Evolutionary conservation across 169 alveolate species (phyloP).

Genomic region (Eimeria praecox): DNA sequence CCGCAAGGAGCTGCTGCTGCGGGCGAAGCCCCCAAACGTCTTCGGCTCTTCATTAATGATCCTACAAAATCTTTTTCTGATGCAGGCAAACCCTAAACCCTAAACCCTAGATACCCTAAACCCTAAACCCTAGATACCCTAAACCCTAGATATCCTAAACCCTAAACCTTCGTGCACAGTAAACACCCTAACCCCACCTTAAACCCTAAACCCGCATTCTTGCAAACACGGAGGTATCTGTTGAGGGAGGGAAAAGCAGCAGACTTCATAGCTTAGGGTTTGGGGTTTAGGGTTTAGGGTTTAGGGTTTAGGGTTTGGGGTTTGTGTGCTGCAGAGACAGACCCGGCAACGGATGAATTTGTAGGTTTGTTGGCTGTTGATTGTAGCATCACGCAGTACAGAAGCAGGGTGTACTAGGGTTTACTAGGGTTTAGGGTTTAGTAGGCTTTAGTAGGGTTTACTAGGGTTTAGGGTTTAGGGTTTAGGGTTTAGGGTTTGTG

Average conservation of each 20-base stretch:
- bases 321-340: neutral
- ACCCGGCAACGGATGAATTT: neutral
- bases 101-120: constrained; percentile 22
- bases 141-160: neutral
- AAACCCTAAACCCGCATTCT: too few species aligned
- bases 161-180: too few species aligned
- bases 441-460: too few species aligned
- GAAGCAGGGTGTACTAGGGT: too few species aligned
- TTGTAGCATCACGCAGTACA: too few species aligned
- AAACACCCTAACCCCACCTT: too few species aligned
- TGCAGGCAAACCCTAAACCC: constrained; percentile 60
- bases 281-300: constrained; percentile 37
- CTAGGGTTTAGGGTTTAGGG: constrained; percentile 49
- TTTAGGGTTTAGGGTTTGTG: neutral
- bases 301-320: constrained; percentile 31
- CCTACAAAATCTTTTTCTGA: constrained; percentile 1
- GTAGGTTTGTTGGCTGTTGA: neutral
- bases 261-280: neutral
- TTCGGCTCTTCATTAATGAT: neutral
- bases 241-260: too few species aligned
- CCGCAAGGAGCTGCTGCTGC: neutral
- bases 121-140: neutral
- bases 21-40: neutral
- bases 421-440: too few species aligned
- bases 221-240: neutral